phyloP scores from a whole-genome alignment of 805 yeast species.

The Barnettozyma botsteinii region DNA sequence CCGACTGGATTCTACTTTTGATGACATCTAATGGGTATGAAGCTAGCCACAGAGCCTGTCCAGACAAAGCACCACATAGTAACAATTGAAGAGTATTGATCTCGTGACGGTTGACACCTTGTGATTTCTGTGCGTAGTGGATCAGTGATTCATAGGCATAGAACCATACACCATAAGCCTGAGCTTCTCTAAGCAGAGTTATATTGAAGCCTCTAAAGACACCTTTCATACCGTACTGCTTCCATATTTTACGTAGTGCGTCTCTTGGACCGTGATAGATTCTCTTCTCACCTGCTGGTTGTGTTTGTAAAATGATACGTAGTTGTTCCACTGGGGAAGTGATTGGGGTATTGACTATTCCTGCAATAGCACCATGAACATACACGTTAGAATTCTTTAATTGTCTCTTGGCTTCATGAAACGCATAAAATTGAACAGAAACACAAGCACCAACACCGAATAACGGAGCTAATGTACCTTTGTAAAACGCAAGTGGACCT shows the following conservation, averaged over 20 bases:
- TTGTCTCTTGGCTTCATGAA: constrained; percentile 78
- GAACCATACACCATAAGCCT: constrained; percentile 88
- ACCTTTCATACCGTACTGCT: constrained; percentile 68
- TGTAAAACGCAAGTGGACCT: constrained; percentile 81
- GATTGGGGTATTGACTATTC: constrained; percentile 80
- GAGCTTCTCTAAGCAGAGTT: constrained; percentile 76
- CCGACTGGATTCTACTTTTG: constrained; percentile 81
- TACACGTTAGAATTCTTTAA: constrained; percentile 64
- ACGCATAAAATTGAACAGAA: constrained; percentile 89
- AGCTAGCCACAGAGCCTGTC: constrained; percentile 80
- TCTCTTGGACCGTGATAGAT: constrained; percentile 66
- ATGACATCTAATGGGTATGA: constrained; percentile 88
- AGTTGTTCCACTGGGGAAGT: constrained; percentile 95
- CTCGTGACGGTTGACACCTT: constrained; percentile 47
- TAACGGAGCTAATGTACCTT: constrained; percentile 91
- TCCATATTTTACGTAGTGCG: constrained; percentile 72
- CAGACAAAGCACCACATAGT: constrained; percentile 83
- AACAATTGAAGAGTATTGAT: constrained; percentile 87
- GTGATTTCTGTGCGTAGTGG: constrained; percentile 36
- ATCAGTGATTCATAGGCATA: constrained; percentile 86
- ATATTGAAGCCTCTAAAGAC: constrained; percentile 84
- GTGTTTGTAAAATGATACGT: constrained; percentile 88
- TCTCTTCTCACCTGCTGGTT: constrained; percentile 38
- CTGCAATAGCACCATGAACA: constrained; percentile 84
- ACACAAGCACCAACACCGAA: constrained; percentile 97